These are phyloP conservation scores for Nothopassalora personata DNA, from an alignment of 2,329 filamentous ascomycete genomes.

Conservation along the genomic window DNA sequence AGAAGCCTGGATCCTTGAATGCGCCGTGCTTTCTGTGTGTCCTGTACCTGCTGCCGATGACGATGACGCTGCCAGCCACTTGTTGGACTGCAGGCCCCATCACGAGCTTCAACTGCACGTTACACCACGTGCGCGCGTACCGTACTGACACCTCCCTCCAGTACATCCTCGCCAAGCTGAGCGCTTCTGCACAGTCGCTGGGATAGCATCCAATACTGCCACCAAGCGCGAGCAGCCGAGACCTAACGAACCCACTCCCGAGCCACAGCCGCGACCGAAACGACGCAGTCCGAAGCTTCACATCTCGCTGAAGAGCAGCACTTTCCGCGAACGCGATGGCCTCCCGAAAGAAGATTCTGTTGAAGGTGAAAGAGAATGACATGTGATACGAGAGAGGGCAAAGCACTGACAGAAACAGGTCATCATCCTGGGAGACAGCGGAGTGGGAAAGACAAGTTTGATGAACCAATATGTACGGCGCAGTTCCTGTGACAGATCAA, in stretches of 20 bases:
- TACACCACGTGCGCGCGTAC: background rate
- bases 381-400: conserved; percentile 1
- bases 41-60: background rate
- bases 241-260: background rate
- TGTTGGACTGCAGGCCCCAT: background rate
- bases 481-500: background rate
- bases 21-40: too few species aligned
- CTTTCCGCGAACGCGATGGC: conserved; percentile 24
- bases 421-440: conserved; percentile 97
- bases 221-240: background rate
- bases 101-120: background rate
- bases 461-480: conserved; percentile 99
- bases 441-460: conserved; percentile 98
- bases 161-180: background rate
- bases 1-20: too few species aligned
- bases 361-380: conserved; percentile 28
- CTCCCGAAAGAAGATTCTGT: conserved; percentile 36
- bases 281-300: background rate
- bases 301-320: background rate
- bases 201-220: background rate
- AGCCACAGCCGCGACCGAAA: background rate
- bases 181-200: background rate
- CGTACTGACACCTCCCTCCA: background rate
- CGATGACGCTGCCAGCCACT: background rate
- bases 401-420: conserved; percentile 55